phyloP scores from a whole-genome alignment of 331 rosid genomes.

The Telfairia occidentalis region DNA sequence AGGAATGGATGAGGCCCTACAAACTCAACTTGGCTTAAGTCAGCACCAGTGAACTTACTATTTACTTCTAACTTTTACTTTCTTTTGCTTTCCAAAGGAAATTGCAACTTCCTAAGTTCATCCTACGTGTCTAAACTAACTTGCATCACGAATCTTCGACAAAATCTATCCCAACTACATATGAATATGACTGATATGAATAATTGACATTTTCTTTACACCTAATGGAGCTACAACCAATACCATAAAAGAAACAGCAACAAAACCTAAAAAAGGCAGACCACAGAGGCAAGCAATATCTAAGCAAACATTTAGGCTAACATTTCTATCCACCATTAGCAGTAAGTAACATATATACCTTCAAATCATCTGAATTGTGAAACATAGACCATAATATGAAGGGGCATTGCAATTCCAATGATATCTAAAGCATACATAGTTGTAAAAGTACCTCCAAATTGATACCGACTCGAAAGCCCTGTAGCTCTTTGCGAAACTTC shows the following conservation, averaged over 20 bases:
- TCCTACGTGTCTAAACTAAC: not conserved
- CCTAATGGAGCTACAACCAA: not conserved
- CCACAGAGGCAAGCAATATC: not conserved
- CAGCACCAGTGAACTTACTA: not conserved
- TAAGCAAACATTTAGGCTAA: not conserved
- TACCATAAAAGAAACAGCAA: not conserved
- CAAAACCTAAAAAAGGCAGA: not conserved
- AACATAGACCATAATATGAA: not conserved
- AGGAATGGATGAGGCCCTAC: not conserved
- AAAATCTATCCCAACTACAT: not conserved
- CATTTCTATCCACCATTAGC: not conserved
- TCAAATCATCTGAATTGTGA: not conserved
- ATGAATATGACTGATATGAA: not conserved
- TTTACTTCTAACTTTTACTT: not conserved
- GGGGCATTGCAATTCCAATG: not conserved
- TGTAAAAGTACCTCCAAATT: conserved; percentile 60
- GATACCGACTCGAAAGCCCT: conserved; percentile 71
- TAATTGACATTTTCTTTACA: not conserved
- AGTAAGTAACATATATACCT: not conserved
- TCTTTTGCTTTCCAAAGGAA: not conserved
- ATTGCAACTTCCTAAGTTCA: not conserved
- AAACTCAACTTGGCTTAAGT: not conserved
- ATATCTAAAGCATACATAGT: not conserved
- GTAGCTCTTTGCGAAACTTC: conserved; percentile 78
- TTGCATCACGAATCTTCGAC: not conserved